phyloP scores from a whole-genome alignment of 1,284 basidiomycete genomes.

The Meira miltonrushii region DNA sequence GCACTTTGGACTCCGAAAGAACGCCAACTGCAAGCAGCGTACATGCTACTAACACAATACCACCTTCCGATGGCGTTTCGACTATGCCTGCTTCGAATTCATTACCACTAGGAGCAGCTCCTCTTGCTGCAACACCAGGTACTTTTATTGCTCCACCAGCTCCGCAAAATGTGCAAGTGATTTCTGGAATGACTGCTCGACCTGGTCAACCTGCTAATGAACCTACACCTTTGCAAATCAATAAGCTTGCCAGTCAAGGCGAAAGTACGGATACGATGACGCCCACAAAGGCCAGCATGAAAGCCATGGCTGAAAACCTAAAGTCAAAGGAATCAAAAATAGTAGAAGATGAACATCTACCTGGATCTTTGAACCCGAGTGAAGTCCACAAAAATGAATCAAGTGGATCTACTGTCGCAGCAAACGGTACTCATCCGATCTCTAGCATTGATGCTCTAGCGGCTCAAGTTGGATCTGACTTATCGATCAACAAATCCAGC shows the following conservation, averaged over 20 bases:
- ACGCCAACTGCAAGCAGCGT: not conserved
- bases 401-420: no score
- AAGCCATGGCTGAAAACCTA: not conserved
- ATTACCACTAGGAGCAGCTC: slow-evolving; percentile 14
- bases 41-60: not conserved
- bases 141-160: not conserved
- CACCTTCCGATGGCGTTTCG: not conserved
- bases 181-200: slow-evolving; percentile 7
- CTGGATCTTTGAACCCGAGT: no score
- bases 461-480: not conserved
- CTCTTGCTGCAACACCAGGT: slow-evolving; percentile 7
- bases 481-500: not conserved
- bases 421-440: not conserved
- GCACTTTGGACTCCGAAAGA: not conserved
- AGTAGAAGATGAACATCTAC: no score
- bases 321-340: no score
- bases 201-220: slow-evolving; percentile 5
- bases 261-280: not conserved
- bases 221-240: not conserved
- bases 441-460: slow-evolving; percentile 9
- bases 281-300: not conserved
- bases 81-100: no score
- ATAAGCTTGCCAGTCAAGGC: not conserved
- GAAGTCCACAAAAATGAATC: no score
- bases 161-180: not conserved